Percentiles rank a stretch among this genome's conserved stretches.
Conservation (phyloP, 768 basidiomycete species). For the Xerocomellus intermedius region DNA sequence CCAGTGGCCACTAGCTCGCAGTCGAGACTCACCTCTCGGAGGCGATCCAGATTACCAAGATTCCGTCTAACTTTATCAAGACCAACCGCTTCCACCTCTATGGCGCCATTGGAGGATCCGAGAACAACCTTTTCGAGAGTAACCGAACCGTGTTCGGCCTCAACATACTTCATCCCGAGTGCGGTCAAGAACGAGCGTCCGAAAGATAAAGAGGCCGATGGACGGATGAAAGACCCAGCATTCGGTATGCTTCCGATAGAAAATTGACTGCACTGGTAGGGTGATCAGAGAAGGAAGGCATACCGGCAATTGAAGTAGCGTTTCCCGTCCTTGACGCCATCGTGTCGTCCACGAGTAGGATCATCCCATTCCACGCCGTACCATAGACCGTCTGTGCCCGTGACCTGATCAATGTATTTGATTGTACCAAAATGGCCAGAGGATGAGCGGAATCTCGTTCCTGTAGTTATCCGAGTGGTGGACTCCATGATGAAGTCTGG, state of each 20-base stretch:
- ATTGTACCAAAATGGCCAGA: slow-evolving; percentile 65
- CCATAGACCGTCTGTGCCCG: slow-evolving; percentile 69
- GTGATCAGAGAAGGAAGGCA: slow-evolving; percentile 19
- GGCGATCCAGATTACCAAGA: slow-evolving; percentile 58
- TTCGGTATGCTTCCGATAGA: slow-evolving; percentile 47
- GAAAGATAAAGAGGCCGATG: slow-evolving; percentile 51
- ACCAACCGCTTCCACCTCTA: slow-evolving; percentile 83
- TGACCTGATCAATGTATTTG: slow-evolving; percentile 63
- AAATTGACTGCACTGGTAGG: slow-evolving; percentile 8
- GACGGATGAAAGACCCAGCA: slow-evolving; percentile 81
- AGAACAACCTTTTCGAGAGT: slow-evolving; percentile 64
- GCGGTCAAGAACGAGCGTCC: slow-evolving; percentile 76
- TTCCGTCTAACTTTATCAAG: slow-evolving; percentile 76
- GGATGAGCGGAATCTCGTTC: slow-evolving; percentile 52
- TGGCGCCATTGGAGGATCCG: slow-evolving; percentile 79
- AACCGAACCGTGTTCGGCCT: slow-evolving; percentile 49
- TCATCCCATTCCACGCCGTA: slow-evolving; percentile 99
- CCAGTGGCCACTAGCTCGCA: slow-evolving; percentile 58
- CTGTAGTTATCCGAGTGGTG: slow-evolving; percentile 33
- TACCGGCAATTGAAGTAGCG: slow-evolving; percentile 81
- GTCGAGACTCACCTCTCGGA: slow-evolving; percentile 83
- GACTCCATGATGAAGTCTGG: slow-evolving; percentile 7
- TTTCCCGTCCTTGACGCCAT: slow-evolving; percentile 74
- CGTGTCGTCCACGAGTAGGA: slow-evolving; percentile 78
- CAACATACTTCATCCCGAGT: slow-evolving; percentile 75